Evolutionary conservation across 257 asterid species (phyloP).

Genomic region (Galeopsis tetrahit): DNA sequence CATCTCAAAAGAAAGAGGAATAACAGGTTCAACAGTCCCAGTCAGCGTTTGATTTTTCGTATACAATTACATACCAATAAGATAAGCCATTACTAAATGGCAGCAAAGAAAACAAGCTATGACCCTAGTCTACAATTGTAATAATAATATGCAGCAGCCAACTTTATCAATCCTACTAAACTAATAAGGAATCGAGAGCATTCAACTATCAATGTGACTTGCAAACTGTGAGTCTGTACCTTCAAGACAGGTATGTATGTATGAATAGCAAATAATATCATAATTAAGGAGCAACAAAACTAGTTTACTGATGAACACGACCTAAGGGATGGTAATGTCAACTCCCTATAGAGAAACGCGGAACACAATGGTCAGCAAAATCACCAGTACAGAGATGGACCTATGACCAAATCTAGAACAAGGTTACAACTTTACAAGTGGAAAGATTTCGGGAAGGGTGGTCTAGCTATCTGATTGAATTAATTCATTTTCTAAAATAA

Average conservation of each 20-base stretch:
- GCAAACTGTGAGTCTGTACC: constrained; percentile 1
- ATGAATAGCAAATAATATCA: constrained; percentile 1
- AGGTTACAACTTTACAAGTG: constrained; percentile 10
- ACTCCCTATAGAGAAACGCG: neutral
- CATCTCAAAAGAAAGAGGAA: neutral
- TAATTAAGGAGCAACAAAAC: constrained; percentile 1
- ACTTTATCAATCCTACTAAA: neutral
- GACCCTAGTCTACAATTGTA: neutral
- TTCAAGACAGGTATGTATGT: neutral
- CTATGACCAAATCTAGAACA: constrained; percentile 3
- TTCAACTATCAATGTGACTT: constrained; percentile 13
- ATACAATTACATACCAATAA: neutral
- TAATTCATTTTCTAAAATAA: neutral
- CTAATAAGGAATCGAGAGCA: constrained; percentile 11
- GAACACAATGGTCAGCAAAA: neutral
- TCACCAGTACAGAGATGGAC: constrained; percentile 2
- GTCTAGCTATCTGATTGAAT: neutral
- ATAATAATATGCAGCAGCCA: neutral
- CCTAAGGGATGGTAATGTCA: constrained; percentile 15
- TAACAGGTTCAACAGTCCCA: neutral
- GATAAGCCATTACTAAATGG: neutral
- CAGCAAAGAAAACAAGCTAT: constrained; percentile 7
- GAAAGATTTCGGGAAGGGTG: neutral
- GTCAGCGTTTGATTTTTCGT: neutral
- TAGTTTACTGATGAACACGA: neutral